A percentile compares a stretch with the other conserved stretches of the same genome.
These are phyloP conservation scores for Arxiozyma slooffiae DNA, from an alignment of 1,139 yeast species.

Conservation along the genomic window DNA sequence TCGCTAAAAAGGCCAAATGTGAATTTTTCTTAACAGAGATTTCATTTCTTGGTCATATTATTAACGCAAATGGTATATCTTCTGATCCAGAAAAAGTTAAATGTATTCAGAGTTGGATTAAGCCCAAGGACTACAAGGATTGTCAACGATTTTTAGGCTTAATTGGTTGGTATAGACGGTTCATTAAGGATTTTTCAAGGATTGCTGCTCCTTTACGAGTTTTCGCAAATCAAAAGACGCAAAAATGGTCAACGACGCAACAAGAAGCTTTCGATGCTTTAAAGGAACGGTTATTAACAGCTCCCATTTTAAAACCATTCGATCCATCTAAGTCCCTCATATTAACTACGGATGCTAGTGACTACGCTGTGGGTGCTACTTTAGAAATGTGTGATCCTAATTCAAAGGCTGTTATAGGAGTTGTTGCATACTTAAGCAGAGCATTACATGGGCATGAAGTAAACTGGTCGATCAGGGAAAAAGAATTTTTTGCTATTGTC, in stretches of 20 bases:
- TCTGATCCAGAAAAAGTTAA: conserved; percentile 1
- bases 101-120: neutral
- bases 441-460: neutral
- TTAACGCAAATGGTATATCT: neutral
- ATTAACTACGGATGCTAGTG: conserved; percentile 1
- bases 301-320: neutral
- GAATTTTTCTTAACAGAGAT: neutral
- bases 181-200: neutral
- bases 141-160: conserved; percentile 2
- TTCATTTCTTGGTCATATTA: neutral
- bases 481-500: neutral
- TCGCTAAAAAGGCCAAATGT: conserved; percentile 1
- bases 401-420: neutral
- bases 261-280: neutral
- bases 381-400: neutral
- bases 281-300: neutral
- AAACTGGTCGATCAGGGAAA: neutral
- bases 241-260: neutral
- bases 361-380: neutral
- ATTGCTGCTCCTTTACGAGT: neutral
- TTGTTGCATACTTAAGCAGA: neutral
- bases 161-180: conserved; percentile 1
- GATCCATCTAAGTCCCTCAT: neutral
- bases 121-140: neutral
- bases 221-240: neutral